Evolutionary conservation across 2,329 filamentous ascomycete species (phyloP), one percentile per base, ranked within the genome.

Genomic region (Colletotrichum caudatum): DNA sequence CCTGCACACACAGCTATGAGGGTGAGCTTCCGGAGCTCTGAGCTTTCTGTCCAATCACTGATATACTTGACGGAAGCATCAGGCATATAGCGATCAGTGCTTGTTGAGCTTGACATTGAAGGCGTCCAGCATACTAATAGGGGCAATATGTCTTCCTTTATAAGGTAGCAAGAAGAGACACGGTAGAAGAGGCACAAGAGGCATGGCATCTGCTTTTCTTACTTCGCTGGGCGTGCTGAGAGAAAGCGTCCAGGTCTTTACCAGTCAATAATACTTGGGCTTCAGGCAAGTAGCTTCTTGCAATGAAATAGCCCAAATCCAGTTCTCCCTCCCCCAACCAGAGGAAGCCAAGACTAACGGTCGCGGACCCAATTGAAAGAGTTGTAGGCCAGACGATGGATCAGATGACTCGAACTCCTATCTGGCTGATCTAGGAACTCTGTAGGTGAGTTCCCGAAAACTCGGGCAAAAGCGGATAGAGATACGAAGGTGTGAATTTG

Each of bases 381-480:
- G 2, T 35, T 12, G 44, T 23, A 39, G 35, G 46, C 5, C 33
- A 39, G 59, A 50, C 39, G 35, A n/a, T n/a, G 14, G 5, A 37
- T 20, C 11, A 29, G 5, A 20, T 16, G 26, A 37, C 33, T 37
- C 12, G 20, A 53, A 26, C 1, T 37, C 16, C n/a, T n/a, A 39
- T 16, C 35, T 63, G 46, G 12, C n/a, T n/a, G 23, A 35, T 23
- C n/a, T 39, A 63, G 5, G n/a, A 46, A 35, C 18, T 60, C 9
- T 20, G 14, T 14, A 44, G 48, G 33, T 26, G 58, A n/a, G 11
- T 48, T 11, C 14, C 5, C 58, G 29, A 5, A 61, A 35, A 54
- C 37, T 46, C 61, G 61, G 50, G 61, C 39, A 23, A 64, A 64
- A 64, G 50, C 61, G 61, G 61, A 23, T 37, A 56, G 50, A 56